Base-by-base conservation (phyloP, 2,329 filamentous ascomycete species). In the Talaromyces albobiverticillius region DNA sequence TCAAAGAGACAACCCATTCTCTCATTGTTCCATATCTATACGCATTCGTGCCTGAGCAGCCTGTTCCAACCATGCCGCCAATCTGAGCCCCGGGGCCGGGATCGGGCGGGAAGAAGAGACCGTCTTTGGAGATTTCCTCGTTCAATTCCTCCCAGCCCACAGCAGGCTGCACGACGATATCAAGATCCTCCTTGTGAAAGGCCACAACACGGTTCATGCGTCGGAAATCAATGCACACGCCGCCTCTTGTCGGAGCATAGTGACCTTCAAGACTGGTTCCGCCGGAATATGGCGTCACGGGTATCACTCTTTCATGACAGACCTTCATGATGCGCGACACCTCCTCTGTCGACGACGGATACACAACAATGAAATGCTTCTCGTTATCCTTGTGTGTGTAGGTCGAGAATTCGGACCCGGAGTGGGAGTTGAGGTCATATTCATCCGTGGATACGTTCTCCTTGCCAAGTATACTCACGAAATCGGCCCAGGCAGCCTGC, bases 21-120 rank as follows among this genome's bases (percentile, higher is more conserved):
- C 89, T 86, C 90, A 96, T 96, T 2, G 91, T 96, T 58, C 91
- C 92, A 70, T 95, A 96, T 55, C 91, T 82, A 75, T 95, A 95
- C 14, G 91, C 87, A 69, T 96, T 96, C 13, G 91, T 96, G 56
- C 91, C 91, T 4, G 75, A 78, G 59, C 76, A 79, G 43, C 76
- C 76, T 9, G 76, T 79, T 9, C 76, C 76, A 10, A 79, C 73
- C 76, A 79, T 79, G 53, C 91, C 91, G 54, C 91, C 91, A 63
- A 96, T 96, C 86, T 90, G 90, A 57, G 91, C 91, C 16, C 91
- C 90, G 50, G 92, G 91, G 51, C 91, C 92, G 16, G 91, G 91
- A 70, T 96, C 91, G 0, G 90, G 91, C 20, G 91, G 91, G 74
- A 96, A 96, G 79, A 96, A 95, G 3, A 96, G 81, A 25, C 87